These are phyloP conservation scores for Micromonas commoda DNA, from an alignment of 139 green algal species.

Conservation along the genomic window DNA sequence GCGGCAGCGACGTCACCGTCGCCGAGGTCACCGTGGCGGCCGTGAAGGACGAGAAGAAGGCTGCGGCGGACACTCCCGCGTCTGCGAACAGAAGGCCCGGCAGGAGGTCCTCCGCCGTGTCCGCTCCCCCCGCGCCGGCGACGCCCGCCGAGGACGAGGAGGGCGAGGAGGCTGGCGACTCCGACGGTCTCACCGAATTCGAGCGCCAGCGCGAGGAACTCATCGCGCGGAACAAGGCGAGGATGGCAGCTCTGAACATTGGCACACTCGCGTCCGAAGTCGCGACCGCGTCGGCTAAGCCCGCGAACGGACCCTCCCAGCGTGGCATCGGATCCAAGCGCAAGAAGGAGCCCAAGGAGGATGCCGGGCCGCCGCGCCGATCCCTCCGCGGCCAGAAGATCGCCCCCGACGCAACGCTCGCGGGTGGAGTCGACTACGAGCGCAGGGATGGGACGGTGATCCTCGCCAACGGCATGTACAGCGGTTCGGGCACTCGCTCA, in stretches of 20 bases:
- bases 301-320: not conserved
- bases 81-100: too few relatives aligned
- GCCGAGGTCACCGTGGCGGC: too few relatives aligned
- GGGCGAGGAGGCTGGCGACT: not conserved
- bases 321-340: not conserved
- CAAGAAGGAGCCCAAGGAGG: not conserved
- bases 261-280: not conserved
- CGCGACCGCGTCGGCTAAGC: not conserved
- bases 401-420: not conserved
- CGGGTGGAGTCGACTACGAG: slow-evolving; percentile 6
- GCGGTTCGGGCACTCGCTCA: not conserved
- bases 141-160: not conserved
- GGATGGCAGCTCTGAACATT: slow-evolving; percentile 23
- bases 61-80: too few relatives aligned
- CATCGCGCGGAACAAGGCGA: not conserved
- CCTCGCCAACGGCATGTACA: slow-evolving; percentile 3
- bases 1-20: too few relatives aligned
- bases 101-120: too few relatives aligned
- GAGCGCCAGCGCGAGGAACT: not conserved
- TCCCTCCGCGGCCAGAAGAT: not conserved
- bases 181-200: not conserved
- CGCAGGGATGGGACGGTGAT: not conserved
- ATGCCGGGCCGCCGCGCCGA: not conserved
- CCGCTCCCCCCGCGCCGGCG: too few relatives aligned
- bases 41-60: too few relatives aligned